A percentile compares a stretch with the other conserved stretches of the same genome.
These are phyloP conservation scores for Rehmannia glutinosa DNA, from an alignment of 257 asterid genomes.

Conservation along the genomic window DNA sequence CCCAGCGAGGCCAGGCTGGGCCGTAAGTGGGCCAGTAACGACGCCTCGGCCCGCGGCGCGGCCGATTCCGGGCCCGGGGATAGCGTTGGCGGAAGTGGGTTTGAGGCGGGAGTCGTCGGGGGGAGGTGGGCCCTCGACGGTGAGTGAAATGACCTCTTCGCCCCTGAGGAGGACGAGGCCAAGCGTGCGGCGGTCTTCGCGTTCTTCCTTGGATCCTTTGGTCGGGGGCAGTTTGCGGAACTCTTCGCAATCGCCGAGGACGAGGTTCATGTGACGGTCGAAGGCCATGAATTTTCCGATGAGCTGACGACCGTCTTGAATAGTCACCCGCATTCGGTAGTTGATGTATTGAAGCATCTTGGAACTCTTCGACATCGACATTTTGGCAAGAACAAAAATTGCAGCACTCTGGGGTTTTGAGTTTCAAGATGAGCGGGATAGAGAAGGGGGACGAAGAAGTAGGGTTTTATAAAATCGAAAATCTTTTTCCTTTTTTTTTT, in stretches of 20 bases:
- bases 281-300: constrained; percentile 88
- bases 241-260: constrained; percentile 84
- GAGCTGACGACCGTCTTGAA: constrained; percentile 80
- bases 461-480: background rate
- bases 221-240: constrained; percentile 70
- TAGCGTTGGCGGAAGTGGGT: constrained; percentile 41
- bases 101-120: constrained; percentile 61
- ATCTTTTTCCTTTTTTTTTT: too few species aligned
- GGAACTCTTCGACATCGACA: constrained; percentile 79
- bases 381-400: background rate
- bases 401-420: background rate
- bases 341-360: constrained; percentile 86
- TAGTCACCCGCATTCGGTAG: constrained; percentile 83
- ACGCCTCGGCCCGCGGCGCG: constrained; percentile 84
- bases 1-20: constrained; percentile 78
- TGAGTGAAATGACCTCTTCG: constrained; percentile 17
- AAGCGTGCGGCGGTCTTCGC: constrained; percentile 78
- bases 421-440: background rate
- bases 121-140: constrained; percentile 73
- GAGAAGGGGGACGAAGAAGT: background rate
- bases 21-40: constrained; percentile 46
- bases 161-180: constrained; percentile 67
- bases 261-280: constrained; percentile 87
- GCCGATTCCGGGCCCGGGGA: constrained; percentile 68
- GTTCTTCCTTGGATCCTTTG: constrained; percentile 68